Percentiles rank a stretch among this genome's conserved stretches.
phyloP scores from a whole-genome alignment of 805 yeast genomes.

The Kluyveromyces wickerhamii region DNA sequence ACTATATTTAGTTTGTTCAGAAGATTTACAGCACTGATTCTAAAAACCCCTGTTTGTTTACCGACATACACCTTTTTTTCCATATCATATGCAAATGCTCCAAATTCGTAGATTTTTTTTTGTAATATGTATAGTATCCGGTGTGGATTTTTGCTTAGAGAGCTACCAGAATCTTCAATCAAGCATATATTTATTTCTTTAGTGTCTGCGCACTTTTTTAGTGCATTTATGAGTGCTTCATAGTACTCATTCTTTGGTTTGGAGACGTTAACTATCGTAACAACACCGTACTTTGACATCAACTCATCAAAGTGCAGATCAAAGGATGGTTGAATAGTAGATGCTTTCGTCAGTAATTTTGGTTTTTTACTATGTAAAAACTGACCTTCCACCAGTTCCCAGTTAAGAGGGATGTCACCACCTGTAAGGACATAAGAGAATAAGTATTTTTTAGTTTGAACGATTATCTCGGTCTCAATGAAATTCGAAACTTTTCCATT shows the following conservation, averaged over 20 bases:
- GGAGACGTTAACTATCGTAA: slow-evolving; percentile 72
- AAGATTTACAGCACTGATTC: slow-evolving; percentile 87
- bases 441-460: slow-evolving; percentile 40
- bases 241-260: slow-evolving; percentile 60
- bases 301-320: slow-evolving; percentile 71
- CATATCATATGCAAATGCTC: slow-evolving; percentile 73
- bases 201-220: slow-evolving; percentile 41
- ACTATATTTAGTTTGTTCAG: slow-evolving; percentile 81
- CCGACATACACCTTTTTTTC: slow-evolving; percentile 50
- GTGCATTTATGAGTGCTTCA: slow-evolving; percentile 55
- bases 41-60: slow-evolving; percentile 83
- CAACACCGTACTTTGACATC: slow-evolving; percentile 70
- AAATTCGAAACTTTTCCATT: slow-evolving; percentile 88
- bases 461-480: slow-evolving; percentile 81
- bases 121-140: slow-evolving; percentile 45
- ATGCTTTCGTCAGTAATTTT: slow-evolving; percentile 65
- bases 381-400: slow-evolving; percentile 72
- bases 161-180: slow-evolving; percentile 31
- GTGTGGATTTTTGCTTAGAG: slow-evolving; percentile 31
- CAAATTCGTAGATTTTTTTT: slow-evolving; percentile 67
- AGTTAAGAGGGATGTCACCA: slow-evolving; percentile 89
- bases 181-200: slow-evolving; percentile 31
- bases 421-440: slow-evolving; percentile 78
- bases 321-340: slow-evolving; percentile 82
- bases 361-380: slow-evolving; percentile 76